These are phyloP conservation scores for Penicillium nucicola DNA, from an alignment of 495 filamentous ascomycete genomes.

Conservation along the genomic window DNA sequence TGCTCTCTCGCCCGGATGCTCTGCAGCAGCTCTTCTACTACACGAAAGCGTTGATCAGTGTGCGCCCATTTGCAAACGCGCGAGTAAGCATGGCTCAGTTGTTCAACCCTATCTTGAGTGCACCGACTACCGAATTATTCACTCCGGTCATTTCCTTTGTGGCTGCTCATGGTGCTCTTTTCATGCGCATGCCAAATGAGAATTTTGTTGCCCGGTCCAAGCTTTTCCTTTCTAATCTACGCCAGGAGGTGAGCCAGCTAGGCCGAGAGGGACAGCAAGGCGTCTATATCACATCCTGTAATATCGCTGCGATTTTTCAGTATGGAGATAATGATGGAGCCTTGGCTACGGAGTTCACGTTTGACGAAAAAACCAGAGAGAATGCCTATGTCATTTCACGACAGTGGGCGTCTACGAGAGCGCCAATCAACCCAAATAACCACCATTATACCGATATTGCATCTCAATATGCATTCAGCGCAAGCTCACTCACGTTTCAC, in stretches of 20 bases:
- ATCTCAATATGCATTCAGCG: constrained; percentile 24
- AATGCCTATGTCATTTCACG: constrained; percentile 19
- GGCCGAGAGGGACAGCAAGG: constrained; percentile 61
- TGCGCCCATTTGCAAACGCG: constrained; percentile 56
- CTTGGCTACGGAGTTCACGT: constrained; percentile 35
- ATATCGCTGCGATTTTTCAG: constrained; percentile 52
- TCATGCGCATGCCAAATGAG: constrained; percentile 49
- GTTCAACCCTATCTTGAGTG: constrained; percentile 57
- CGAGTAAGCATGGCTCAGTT: constrained; percentile 68
- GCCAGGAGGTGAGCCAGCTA: constrained; percentile 56
- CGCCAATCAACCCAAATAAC: neutral
- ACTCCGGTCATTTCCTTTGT: constrained; percentile 53
- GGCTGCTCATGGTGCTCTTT: constrained; percentile 63
- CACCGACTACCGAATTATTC: constrained; percentile 22
- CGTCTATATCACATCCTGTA: constrained; percentile 47
- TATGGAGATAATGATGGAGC: constrained; percentile 57
- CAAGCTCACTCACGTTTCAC: constrained; percentile 42
- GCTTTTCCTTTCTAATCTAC: constrained; percentile 51
- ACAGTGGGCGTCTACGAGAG: constrained; percentile 11
- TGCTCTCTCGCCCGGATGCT: constrained; percentile 70
- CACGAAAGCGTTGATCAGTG: constrained; percentile 45
- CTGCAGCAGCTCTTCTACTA: constrained; percentile 78
- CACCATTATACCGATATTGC: constrained; percentile 6
- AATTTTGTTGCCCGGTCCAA: constrained; percentile 44
- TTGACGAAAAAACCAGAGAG: constrained; percentile 29